These are phyloP conservation scores for Cenchrus americanus DNA, from an alignment of 176 grass and related monocot species.

Conservation along the genomic window DNA sequence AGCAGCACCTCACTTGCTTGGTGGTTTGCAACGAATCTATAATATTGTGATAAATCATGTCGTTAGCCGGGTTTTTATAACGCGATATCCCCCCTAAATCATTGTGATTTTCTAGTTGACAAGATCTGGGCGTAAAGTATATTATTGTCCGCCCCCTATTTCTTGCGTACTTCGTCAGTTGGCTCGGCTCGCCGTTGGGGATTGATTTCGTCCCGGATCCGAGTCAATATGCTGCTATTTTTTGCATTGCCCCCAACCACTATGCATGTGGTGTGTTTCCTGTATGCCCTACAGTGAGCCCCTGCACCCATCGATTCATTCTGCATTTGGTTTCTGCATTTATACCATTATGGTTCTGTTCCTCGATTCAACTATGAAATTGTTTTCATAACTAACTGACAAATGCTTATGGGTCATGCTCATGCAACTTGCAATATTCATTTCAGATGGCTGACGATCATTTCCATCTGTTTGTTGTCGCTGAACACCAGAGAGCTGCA, in stretches of 20 bases:
- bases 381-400: neutral
- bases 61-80: constrained; percentile 33
- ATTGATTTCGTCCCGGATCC: constrained; percentile 44
- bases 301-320: constrained; percentile 13
- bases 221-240: constrained; percentile 43
- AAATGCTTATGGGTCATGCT: constrained; percentile 7
- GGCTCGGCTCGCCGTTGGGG: constrained; percentile 11
- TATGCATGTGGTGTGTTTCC: constrained; percentile 75
- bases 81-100: constrained; percentile 33
- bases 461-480: constrained; percentile 25
- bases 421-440: constrained; percentile 17
- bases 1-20: constrained; percentile 21
- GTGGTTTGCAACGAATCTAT: constrained; percentile 34
- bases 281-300: constrained; percentile 43
- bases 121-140: constrained; percentile 18
- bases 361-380: constrained; percentile 15
- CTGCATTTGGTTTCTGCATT: constrained; percentile 14
- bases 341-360: constrained; percentile 18
- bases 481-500: constrained; percentile 44
- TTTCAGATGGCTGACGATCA: constrained; percentile 14
- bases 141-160: constrained; percentile 37
- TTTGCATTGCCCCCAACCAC: constrained; percentile 50
- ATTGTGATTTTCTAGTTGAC: constrained; percentile 53
- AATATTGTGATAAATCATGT: constrained; percentile 30
- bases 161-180: constrained; percentile 31